These are phyloP conservation scores for Melastoma malabathricum DNA, from an alignment of 345 rosid species.

Conservation along the genomic window DNA sequence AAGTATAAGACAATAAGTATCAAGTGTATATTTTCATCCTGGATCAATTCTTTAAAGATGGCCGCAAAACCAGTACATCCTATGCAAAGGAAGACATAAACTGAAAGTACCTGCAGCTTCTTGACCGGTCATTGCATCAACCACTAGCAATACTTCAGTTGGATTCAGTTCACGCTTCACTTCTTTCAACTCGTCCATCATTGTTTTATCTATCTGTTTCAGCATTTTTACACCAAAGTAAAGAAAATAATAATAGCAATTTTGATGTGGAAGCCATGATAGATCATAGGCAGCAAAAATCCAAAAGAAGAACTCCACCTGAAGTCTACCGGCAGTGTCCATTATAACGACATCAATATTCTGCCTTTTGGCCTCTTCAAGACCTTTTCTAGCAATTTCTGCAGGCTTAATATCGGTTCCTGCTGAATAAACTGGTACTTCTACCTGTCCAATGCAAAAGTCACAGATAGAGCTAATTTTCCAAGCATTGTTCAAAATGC, in stretches of 20 bases:
- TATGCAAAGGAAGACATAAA: neutral
- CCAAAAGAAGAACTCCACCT: slow-evolving; percentile 38
- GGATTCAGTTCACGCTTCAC: slow-evolving; percentile 76
- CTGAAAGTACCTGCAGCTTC: slow-evolving; percentile 77
- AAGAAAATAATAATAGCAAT: slow-evolving; percentile 1
- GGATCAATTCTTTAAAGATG: neutral
- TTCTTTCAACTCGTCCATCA: slow-evolving; percentile 99
- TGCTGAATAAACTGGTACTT: slow-evolving; percentile 74
- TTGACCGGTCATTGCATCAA: slow-evolving; percentile 99
- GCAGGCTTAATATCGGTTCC: slow-evolving; percentile 84
- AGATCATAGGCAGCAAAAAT: too few relatives aligned
- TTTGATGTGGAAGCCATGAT: neutral
- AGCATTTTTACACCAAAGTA: too few relatives aligned
- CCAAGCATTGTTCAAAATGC: too few relatives aligned
- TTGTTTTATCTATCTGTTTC: slow-evolving; percentile 74
- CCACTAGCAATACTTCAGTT: slow-evolving; percentile 88
- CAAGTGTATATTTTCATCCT: too few relatives aligned
- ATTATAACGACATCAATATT: slow-evolving; percentile 75
- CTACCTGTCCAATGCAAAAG: slow-evolving; percentile 49
- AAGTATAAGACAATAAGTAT: too few relatives aligned
- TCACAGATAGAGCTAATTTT: too few relatives aligned
- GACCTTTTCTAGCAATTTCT: slow-evolving; percentile 81
- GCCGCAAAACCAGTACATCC: slow-evolving; percentile 2
- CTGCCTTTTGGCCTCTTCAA: slow-evolving; percentile 71
- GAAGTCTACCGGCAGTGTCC: slow-evolving; percentile 98